Base-by-base conservation (phyloP, 345 rosid species). In the Rhodamnia rubescens region DNA sequence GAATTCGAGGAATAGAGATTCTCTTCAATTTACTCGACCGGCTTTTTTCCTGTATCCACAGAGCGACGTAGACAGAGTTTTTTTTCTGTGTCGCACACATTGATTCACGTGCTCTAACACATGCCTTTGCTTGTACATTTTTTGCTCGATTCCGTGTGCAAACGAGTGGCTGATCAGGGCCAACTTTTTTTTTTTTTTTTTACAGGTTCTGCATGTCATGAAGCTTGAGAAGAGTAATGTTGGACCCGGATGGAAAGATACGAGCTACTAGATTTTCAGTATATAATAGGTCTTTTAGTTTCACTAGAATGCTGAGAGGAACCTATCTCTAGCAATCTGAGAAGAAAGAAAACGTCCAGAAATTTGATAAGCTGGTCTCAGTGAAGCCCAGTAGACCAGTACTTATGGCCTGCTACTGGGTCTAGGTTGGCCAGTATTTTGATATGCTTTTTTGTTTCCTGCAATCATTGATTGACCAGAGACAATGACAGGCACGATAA, bases 401-500 rank as follows among this genome's bases (percentile, higher is more conserved):
- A 16, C 10, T 61, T 36, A 59, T 27, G 74, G 36, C 9, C 9
- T n/a, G 3, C 36, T 11, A n/a, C 40, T 27, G 74, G 74, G 40
- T 27, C 5, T 59, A 1, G 20, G 13, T 27, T 59, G 64, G 13
- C 40, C 29, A 59, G 36, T 13, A 59, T 59, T 59, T 59, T 59
- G 20, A 59, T 59, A 27, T 59, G 69, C 36, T n/a, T 58, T 58
- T 58, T 58, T 58, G n/a, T 58, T 12, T 13, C 36, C 6, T 58
- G 69, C 11, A n/a, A 58, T 58, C 6, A 29, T 11, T 58, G 69
- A 58, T 58, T n/a, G 69, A 58, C 2, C 1, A 58, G 32, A 58
- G 4, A n/a, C 0, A 15, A n/a, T 0, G 2, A 8, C 32, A n/a
- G 6, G 6, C 1, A 7, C 0, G 4, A 26, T 57, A 2, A 57